Evolutionary conservation across 2,329 filamentous ascomycete species (phyloP), one percentile per base, ranked within the genome.

Genomic region (Botrytis pseudocinerea): DNA sequence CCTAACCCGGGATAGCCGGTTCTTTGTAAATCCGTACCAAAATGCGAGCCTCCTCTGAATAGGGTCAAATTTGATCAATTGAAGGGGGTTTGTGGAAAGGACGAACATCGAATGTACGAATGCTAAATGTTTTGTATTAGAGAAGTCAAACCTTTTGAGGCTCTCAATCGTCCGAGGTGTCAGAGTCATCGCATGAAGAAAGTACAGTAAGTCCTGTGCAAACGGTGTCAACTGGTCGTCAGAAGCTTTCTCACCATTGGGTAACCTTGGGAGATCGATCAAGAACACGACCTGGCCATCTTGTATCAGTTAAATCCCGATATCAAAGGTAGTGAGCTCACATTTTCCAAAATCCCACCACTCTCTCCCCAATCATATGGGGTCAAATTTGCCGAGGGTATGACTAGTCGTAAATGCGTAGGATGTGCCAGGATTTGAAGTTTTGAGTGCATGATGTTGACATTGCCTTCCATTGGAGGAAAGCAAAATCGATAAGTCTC

Each of bases 401-500:
- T 85, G 1, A 92, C 95, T 62, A 99, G 86, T 10, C 96, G 89
- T 25, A 98, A 82, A 80, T 94, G 90, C 1, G 83, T 83, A 0
- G 87, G 83, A 77, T 94, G 93, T 78, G 94, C 95, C n/a, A 98
- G 86, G 1, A 98, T 83, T 87, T 97, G 95, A 61, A 98, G 85
- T 80, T 99, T 98, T 68, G 94, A 97, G 82, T 98, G 96, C 94
- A 98, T 97, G 78, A 87, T 90, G 38, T 90, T 91, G 9, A 89
- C 83, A 64, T 88, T 85, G 2, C 89, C 88, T 59, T 89, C 85
- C 93, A 98, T 2, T 88, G 75, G 87, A 25, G 95, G 95, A 79
- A 98, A 97, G 80, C 93, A 94, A 72, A 91, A 91, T 32, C 88
- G 88, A 72, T 97, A 85, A 69, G 87, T 83, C n/a, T 78, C 76